Percentiles rank a stretch among this genome's conserved stretches.
Evolutionary conservation across 495 filamentous ascomycete species (phyloP).

Genomic region (Pseudoneurospora amorphoporcata): DNA sequence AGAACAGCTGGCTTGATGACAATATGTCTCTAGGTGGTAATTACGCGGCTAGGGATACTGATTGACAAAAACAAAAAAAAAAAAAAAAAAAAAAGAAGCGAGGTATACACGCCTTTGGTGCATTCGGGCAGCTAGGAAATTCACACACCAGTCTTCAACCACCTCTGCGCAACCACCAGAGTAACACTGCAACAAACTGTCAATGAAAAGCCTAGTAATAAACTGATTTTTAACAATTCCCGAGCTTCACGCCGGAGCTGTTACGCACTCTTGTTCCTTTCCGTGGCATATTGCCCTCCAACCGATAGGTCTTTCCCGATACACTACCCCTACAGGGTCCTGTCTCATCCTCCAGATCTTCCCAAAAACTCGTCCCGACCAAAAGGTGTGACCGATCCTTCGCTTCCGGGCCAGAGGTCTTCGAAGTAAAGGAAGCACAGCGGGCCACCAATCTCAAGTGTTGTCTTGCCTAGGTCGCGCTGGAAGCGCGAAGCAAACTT

Average conservation of each 20-base stretch:
- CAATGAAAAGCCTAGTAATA: neutral
- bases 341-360: neutral
- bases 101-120: neutral
- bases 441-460: neutral
- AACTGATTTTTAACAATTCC: neutral
- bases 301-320: neutral
- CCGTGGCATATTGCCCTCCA: neutral
- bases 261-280: neutral
- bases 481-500: slow-evolving; percentile 6
- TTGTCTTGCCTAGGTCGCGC: slow-evolving; percentile 7
- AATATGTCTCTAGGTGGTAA: neutral
- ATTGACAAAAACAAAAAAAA: neutral
- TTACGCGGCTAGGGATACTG: neutral
- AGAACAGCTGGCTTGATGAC: neutral
- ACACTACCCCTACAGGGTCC: neutral
- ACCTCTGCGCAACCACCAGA: neutral
- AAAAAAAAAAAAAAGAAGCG: neutral
- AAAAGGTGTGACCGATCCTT: neutral
- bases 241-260: neutral
- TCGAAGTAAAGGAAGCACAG: neutral
- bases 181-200: neutral
- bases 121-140: neutral
- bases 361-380: neutral
- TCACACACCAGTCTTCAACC: neutral
- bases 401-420: neutral